Base-by-base conservation (phyloP, 2,329 filamentous ascomycete species). In the Colletotrichum higginsianum region DNA sequence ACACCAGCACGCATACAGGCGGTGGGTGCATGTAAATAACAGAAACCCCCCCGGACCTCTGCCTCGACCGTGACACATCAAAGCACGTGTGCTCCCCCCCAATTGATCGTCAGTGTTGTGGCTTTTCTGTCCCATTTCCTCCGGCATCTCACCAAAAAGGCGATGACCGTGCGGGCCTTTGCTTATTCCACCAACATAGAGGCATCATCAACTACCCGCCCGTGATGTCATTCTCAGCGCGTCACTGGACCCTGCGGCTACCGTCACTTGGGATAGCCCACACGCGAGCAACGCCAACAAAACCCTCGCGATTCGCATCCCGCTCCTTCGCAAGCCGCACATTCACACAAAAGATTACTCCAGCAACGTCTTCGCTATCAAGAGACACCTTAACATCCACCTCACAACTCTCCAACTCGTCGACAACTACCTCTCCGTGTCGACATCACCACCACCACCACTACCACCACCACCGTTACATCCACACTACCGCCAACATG, bases 171-270 rank as follows among this genome's bases (percentile, higher is more conserved):
- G 58, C 60, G 60, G 60, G 46, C n/a, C 23, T 70, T 70, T 66
- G 30, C 57, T 70, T 61, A 61, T 58, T 61, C 26, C 21, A 13
- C 44, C 38, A 13, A 53, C 30, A 58, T 65, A 67, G 38, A 26
- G 42, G 64, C 67, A 71, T 71, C 67, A 71, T 71, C 57, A 50
- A 56, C 47, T 50, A 61, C 35, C 38, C 38, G 2, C 21, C 15
- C 58, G 64, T 67, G 50, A 71, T 71, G 67, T 67, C 67, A 71
- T 57, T 26, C 62, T 35, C 23, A 42, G 23, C 42, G 64, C 64
- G 50, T 67, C 67, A 58, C 52, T 35, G 57, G 35, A 3, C 30
- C 23, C 61, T 49, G 3, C 46, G 46, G 13, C 47, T 21, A 3
- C 35, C 26, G 40, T 50, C 26, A 11, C 26, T 66, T 26, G 13